Conservation (phyloP, 73 alveolate species). For the Paramecium sonneborni region DNA sequence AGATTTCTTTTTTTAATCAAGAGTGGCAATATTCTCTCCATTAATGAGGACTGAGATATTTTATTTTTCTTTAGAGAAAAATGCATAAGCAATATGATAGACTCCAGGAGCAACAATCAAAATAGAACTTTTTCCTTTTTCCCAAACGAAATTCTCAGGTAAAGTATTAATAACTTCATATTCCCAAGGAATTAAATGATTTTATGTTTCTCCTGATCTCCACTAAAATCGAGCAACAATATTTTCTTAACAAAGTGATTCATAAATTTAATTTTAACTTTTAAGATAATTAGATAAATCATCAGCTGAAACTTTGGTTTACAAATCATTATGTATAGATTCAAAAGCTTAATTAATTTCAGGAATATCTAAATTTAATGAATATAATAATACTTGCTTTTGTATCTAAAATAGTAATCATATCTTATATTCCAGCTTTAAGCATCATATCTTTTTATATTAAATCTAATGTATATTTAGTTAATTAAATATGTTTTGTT, state of each 20-base stretch:
- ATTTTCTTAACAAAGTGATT: conserved; percentile 95
- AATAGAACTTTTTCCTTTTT: conserved; percentile 88
- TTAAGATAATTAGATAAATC: conserved; percentile 80
- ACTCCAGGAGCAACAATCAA: conserved; percentile 95
- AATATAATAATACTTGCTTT: conserved; percentile 58
- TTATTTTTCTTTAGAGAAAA: conserved; percentile 38
- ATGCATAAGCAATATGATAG: conserved; percentile 80
- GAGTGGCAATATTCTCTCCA: not conserved
- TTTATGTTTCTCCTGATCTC: conserved; percentile 93
- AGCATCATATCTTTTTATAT: conserved; percentile 57
- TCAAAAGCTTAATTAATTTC: conserved; percentile 83
- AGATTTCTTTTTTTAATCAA: conserved; percentile 1
- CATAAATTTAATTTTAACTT: conserved; percentile 87
- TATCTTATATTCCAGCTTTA: conserved; percentile 58
- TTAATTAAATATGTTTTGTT: conserved; percentile 54
- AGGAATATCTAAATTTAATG: conserved; percentile 65
- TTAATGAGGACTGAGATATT: not conserved
- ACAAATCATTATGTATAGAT: conserved; percentile 86
- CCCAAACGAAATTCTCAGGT: conserved; percentile 98
- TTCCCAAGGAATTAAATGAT: conserved; percentile 96
- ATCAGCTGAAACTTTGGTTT: conserved; percentile 71
- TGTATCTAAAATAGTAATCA: conserved; percentile 46
- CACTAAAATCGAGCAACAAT: conserved; percentile 97
- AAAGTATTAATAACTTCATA: conserved; percentile 94
- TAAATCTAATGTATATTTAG: conserved; percentile 64